Evolutionary conservation across 2,329 filamentous ascomycete genomes (phyloP).

Genomic region (Bipolaris sorokiniana): DNA sequence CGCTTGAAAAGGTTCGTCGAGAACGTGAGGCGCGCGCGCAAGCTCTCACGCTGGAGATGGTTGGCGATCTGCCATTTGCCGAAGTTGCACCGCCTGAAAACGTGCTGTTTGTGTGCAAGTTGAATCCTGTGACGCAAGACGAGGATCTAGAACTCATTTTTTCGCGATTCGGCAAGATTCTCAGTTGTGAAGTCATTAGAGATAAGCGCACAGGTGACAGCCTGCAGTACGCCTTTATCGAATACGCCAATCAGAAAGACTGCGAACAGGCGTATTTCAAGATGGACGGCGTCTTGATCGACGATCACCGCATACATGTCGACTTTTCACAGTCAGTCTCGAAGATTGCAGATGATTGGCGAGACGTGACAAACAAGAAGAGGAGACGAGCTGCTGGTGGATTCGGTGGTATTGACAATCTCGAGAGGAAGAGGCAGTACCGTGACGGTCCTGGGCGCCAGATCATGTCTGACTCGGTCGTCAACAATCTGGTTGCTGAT

Average conservation of each 20-base stretch:
- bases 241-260: slow-evolving; percentile 89
- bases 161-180: slow-evolving; percentile 90
- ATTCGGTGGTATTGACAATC: slow-evolving; percentile 85
- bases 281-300: slow-evolving; percentile 97
- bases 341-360: slow-evolving; percentile 88
- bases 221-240: slow-evolving; percentile 96
- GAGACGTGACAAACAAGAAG: slow-evolving; percentile 83
- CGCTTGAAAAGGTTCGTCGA: slow-evolving; percentile 77
- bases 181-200: slow-evolving; percentile 94
- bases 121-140: slow-evolving; percentile 95
- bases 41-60: slow-evolving; percentile 94
- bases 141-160: slow-evolving; percentile 96
- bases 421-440: slow-evolving; percentile 93
- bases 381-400: slow-evolving; percentile 69
- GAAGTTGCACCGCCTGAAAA: slow-evolving; percentile 98
- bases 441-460: slow-evolving; percentile 39
- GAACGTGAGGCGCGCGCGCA: slow-evolving; percentile 93
- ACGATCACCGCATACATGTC: slow-evolving; percentile 96
- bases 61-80: slow-evolving; percentile 94
- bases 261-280: slow-evolving; percentile 98
- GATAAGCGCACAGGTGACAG: slow-evolving; percentile 94
- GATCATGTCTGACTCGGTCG: slow-evolving; percentile 41
- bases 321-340: slow-evolving; percentile 96
- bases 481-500: slow-evolving; percentile 42
- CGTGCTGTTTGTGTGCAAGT: slow-evolving; percentile 95